These are phyloP conservation scores for Cyclotella sp. DNA, from an alignment of 108 stramenopile species.

Conservation along the genomic window DNA sequence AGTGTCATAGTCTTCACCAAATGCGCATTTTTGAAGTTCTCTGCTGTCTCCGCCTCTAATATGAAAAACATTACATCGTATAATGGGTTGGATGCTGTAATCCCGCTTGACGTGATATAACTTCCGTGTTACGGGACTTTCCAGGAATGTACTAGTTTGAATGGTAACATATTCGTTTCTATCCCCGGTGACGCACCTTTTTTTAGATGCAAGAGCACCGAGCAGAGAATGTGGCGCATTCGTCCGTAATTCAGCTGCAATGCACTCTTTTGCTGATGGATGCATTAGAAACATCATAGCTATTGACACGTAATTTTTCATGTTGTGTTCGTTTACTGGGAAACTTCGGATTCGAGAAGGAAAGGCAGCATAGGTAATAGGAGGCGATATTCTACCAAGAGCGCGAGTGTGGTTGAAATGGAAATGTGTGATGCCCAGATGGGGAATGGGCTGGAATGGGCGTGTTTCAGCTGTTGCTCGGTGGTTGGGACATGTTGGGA, in stretches of 20 bases:
- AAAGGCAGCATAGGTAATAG: no score
- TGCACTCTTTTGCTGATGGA: neutral
- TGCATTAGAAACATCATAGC: neutral
- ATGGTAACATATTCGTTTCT: neutral
- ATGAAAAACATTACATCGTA: neutral
- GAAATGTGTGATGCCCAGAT: no score
- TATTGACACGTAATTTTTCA: neutral
- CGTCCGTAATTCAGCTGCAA: neutral
- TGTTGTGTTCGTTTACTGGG: neutral
- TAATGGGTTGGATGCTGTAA: neutral
- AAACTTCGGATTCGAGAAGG: neutral
- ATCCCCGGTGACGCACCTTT: neutral
- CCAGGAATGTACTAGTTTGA: neutral
- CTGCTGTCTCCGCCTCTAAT: neutral
- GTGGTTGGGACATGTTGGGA: no score
- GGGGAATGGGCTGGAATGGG: no score
- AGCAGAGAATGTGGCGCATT: neutral
- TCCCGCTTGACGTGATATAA: no score
- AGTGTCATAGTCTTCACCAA: neutral
- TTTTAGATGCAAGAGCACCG: neutral
- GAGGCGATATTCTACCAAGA: no score
- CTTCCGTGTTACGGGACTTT: no score
- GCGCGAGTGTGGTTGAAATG: no score
- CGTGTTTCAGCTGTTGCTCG: no score
- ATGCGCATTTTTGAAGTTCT: neutral